A percentile compares a stretch with the other conserved stretches of the same genome.
Conservation (phyloP, 176 grass and related monocot species). For the bread wheat (Triticum aestivum) region DNA sequence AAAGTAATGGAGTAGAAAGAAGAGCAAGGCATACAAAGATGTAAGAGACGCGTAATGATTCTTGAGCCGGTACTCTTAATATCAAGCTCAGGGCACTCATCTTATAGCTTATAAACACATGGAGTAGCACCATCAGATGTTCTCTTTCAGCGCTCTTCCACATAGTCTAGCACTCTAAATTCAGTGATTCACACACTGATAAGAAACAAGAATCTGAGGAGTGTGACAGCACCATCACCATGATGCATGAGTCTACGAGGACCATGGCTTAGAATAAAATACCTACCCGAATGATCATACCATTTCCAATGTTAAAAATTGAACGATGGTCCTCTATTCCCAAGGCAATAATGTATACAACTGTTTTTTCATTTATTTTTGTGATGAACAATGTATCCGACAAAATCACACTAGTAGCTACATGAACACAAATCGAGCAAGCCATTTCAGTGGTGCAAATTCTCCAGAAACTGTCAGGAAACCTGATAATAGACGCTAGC, state of each 20-base stretch:
- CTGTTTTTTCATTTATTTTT: too few species aligned
- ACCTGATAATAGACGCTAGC: conserved; percentile 1
- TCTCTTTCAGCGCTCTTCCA: neutral
- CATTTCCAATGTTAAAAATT: neutral
- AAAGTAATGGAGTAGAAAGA: neutral
- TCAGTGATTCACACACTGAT: neutral
- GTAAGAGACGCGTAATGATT: neutral
- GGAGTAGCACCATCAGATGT: conserved; percentile 8
- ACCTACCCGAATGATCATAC: neutral
- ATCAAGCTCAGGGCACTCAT: neutral
- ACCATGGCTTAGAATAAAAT: neutral
- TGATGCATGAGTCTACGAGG: neutral
- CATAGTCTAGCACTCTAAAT: neutral
- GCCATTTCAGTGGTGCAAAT: neutral
- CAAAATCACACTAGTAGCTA: neutral
- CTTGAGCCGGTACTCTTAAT: neutral
- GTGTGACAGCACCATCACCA: neutral
- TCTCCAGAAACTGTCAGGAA: conserved; percentile 8
- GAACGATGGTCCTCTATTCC: neutral
- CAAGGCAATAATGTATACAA: neutral
- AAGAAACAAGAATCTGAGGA: neutral
- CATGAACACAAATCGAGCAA: neutral
- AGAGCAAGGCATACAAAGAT: neutral
- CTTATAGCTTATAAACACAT: neutral
- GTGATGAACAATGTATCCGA: too few species aligned